A percentile compares a stretch with the other conserved stretches of the same genome.
phyloP scores from a whole-genome alignment of 495 filamentous ascomycete species.

The Annulohypoxylon bovei region DNA sequence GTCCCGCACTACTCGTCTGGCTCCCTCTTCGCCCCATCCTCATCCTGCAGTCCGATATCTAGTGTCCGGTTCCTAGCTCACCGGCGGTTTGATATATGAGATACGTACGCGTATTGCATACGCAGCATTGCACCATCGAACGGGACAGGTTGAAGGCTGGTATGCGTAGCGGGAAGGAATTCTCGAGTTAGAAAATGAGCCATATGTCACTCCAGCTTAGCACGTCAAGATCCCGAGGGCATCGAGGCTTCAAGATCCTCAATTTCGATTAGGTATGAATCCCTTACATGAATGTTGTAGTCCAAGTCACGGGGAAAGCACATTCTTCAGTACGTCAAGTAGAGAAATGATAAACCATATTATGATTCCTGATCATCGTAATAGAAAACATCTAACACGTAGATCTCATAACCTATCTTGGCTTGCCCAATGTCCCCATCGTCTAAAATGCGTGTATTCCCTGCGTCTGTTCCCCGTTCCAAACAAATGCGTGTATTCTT shows the following conservation, averaged over 20 bases:
- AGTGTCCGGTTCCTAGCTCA: conserved; percentile 11
- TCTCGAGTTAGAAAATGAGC: background rate
- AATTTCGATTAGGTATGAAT: background rate
- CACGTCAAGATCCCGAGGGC: background rate
- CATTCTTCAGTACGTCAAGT: background rate
- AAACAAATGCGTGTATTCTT: conserved; percentile 4
- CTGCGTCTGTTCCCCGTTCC: conserved; percentile 5
- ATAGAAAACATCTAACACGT: background rate
- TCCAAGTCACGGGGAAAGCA: background rate
- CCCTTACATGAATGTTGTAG: background rate
- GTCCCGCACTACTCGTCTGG: conserved; percentile 22
- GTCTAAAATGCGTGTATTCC: conserved; percentile 18
- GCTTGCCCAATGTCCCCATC: background rate
- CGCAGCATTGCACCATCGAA: background rate
- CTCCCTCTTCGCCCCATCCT: conserved; percentile 12
- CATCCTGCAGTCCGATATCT: conserved; percentile 17
- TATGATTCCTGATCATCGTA: conserved; percentile 1
- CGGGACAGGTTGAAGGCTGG: background rate
- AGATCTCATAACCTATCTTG: conserved; percentile 8
- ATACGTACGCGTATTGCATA: conserved; percentile 6
- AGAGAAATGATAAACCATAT: background rate
- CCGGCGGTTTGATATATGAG: background rate
- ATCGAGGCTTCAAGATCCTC: background rate
- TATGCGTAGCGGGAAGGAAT: background rate
- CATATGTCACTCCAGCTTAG: background rate